phyloP scores from a whole-genome alignment of 2,329 filamentous ascomycete species.

The Zymoseptoria tritici region DNA sequence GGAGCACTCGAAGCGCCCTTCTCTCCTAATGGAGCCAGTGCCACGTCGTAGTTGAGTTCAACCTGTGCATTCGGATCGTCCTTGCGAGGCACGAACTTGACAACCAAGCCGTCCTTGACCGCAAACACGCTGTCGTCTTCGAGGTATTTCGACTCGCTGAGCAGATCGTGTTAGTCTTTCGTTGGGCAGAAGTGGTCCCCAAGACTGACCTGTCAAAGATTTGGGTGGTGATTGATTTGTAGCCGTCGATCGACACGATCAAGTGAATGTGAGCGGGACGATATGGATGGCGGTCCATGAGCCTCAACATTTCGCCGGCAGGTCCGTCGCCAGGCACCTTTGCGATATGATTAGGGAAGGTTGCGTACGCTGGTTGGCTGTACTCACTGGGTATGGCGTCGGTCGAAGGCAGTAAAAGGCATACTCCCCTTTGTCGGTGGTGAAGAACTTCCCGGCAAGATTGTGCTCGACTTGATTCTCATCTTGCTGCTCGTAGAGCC shows the following conservation, averaged over 20 bases:
- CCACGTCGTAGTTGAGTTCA: constrained; percentile 13
- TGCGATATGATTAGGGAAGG: neutral
- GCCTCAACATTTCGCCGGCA: constrained; percentile 46
- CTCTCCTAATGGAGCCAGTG: constrained; percentile 11
- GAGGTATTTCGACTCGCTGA: constrained; percentile 53
- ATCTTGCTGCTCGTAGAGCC: constrained; percentile 63
- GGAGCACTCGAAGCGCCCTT: constrained; percentile 3
- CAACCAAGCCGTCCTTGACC: constrained; percentile 51
- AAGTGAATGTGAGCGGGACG: constrained; percentile 56
- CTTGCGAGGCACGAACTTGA: constrained; percentile 49
- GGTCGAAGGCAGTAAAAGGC: constrained; percentile 20
- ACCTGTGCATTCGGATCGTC: constrained; percentile 32
- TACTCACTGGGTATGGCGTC: constrained; percentile 14
- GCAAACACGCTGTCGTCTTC: constrained; percentile 53
- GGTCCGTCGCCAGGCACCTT: constrained; percentile 14
- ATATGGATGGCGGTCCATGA: constrained; percentile 55
- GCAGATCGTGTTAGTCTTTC: neutral
- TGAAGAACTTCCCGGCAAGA: constrained; percentile 63
- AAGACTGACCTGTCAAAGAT: constrained; percentile 53
- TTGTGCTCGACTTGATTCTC: constrained; percentile 63
- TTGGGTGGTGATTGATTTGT: constrained; percentile 67
- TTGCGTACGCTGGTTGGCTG: neutral
- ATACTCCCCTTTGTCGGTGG: constrained; percentile 38
- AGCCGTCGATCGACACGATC: constrained; percentile 40
- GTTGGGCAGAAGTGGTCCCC: neutral